Percentiles rank a stretch among this genome's conserved stretches.
Evolutionary conservation across 2,329 filamentous ascomycete species (phyloP).

Genomic region (Calonectria pseudoreteaudii): DNA sequence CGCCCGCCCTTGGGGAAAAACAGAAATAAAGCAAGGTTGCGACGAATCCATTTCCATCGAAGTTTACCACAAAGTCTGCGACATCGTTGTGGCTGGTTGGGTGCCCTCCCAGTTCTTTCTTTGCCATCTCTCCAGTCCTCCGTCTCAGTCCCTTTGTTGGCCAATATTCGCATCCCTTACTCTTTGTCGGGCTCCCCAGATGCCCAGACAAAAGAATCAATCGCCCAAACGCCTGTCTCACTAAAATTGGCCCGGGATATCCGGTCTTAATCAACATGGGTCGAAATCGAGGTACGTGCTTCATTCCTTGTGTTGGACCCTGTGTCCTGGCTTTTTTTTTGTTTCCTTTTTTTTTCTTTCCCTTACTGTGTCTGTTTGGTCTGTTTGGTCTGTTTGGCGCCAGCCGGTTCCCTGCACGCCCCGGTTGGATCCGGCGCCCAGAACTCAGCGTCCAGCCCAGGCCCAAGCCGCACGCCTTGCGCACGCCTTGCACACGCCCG

Average conservation of each 20-base stretch:
- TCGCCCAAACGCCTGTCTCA: constrained; percentile 36
- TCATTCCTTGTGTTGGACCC: constrained; percentile 37
- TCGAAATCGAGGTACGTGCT: constrained; percentile 66
- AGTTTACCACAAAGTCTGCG: constrained; percentile 26
- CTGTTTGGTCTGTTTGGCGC: constrained; percentile 5
- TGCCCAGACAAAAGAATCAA: constrained; percentile 10
- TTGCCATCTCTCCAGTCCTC: constrained; percentile 10
- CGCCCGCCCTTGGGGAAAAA: constrained; percentile 11
- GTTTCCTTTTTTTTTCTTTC: background rate
- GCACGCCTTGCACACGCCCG: constrained; percentile 12
- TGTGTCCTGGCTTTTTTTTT: constrained; percentile 21
- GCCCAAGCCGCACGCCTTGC: background rate
- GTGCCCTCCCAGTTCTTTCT: constrained; percentile 29
- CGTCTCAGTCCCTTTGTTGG: background rate
- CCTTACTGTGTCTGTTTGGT: background rate
- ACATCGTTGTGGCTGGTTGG: constrained; percentile 40
- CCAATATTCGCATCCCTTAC: constrained; percentile 5
- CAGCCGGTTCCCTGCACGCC: constrained; percentile 16
- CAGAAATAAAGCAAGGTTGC: constrained; percentile 19
- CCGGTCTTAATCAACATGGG: constrained; percentile 56
- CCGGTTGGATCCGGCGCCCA: constrained; percentile 9
- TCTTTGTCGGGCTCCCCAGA: constrained; percentile 9
- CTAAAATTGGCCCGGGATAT: constrained; percentile 30
- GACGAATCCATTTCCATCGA: constrained; percentile 8
- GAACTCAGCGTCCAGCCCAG: constrained; percentile 10